Evolutionary conservation across 164 flowering plant genomes (phyloP).

Genomic region (Taxillus chinensis): DNA sequence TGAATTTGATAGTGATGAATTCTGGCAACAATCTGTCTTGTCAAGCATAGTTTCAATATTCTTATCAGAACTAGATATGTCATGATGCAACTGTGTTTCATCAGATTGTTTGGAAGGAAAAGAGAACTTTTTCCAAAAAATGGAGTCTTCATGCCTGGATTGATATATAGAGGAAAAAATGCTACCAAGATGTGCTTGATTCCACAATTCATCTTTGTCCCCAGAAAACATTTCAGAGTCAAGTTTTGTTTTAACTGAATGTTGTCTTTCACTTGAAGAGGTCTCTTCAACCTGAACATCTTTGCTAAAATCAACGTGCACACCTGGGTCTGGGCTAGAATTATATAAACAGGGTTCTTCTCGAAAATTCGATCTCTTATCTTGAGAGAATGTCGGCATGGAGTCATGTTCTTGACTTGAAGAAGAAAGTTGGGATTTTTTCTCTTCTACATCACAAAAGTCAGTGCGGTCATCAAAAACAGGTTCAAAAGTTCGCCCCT

Average conservation of each 20-base stretch:
- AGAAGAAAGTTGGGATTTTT: constrained; percentile 1
- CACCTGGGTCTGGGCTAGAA: not conserved
- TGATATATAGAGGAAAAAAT: constrained; percentile 1
- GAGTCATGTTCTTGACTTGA: not conserved
- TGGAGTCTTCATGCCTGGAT: not conserved
- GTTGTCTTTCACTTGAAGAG: not conserved
- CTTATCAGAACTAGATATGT: not conserved
- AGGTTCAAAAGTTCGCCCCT: not conserved
- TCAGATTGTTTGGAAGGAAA: not conserved
- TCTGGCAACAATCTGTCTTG: not conserved
- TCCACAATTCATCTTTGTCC: constrained; percentile 10
- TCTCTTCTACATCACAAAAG: not conserved
- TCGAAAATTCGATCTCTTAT: constrained; percentile 1
- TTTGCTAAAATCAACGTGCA: not conserved
- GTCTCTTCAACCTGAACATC: constrained; percentile 6
- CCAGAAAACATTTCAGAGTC: not conserved
- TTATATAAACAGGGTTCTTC: constrained; percentile 12
- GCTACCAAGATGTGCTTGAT: constrained; percentile 1
- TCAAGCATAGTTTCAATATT: not conserved
- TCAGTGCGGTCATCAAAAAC: not conserved
- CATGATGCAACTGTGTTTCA: not conserved
- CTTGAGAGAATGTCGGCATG: constrained; percentile 3
- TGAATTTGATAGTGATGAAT: not conserved
- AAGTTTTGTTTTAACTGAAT: constrained; percentile 4
- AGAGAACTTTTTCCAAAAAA: constrained; percentile 5